Base-by-base conservation (phyloP, 2,329 filamentous ascomycete species). In the Calonectria ilicicola region DNA sequence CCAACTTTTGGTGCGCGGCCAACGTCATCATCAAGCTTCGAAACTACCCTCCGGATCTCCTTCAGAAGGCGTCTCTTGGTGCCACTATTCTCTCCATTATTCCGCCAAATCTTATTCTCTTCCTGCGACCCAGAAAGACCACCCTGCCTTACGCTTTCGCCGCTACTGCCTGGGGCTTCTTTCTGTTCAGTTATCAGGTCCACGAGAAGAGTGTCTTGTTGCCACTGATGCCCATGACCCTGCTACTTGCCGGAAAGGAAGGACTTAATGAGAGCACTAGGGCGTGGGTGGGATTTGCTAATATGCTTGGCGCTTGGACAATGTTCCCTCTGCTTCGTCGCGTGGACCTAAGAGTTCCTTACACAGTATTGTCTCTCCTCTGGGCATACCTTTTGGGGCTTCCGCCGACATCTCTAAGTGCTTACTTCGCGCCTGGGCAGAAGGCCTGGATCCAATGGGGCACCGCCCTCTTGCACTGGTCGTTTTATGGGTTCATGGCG, bases 201-300 rank as follows among this genome's bases (percentile, higher is more conserved):
- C 97, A 99, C 80, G 97, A 99, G 86, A 99, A 99, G 89, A 98
- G 96, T 76, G 95, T 98, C 0, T 88, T 99, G 6, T 90, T 99
- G 2, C 97, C 97, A 1, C 87, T 99, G 58, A 91, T 98, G 82
- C 97, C 97, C 0, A 98, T 97, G 94, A 98, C 96, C 0, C 85
- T 98, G 8, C 88, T 98, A 6, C 88, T 99, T 46, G 94, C 94
- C 19, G 92, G 94, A 19, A 91, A 93, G 74, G 91, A 94, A 62
- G 96, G 96, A 0, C 85, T 99, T 63, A 91, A 91, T 72, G 93
- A 94, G 72, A 92, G 93, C 66, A 91, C 91, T 21, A 91, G 97
- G 62, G 92, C 95, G 2, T 99, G 97, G 97, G 93, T 98, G 5
- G 96, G 96, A n/a, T 98, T 98, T 81, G 96, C 95, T 67, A 99